Base-by-base conservation (phyloP, 345 rosid species). In the Citrus glauca region DNA sequence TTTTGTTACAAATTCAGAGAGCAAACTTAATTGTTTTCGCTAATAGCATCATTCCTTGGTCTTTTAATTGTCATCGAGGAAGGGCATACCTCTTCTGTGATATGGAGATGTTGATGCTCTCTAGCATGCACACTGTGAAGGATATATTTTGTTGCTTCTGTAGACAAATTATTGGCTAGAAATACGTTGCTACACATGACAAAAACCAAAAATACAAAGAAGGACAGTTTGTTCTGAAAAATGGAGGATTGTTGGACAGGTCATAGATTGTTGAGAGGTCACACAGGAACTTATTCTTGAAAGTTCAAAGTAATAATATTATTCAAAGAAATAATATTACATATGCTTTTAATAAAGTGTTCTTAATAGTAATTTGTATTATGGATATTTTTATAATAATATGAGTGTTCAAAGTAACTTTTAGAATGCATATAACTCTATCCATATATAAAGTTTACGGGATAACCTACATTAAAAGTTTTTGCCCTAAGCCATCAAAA, bases 101-200 rank as follows among this genome's bases (percentile, higher is more conserved):
- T 22, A 88, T 82, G 80, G 88, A 87, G 56, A 83, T 79, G 78
- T 6, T 71, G 72, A 87, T 87, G 90, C 42, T 83, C 35, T 80
- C 87, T 9, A 87, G 88, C 73, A 17, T 79, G 73, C 87, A 87
- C 73, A 84, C 82, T 6, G 87, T 84, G 3, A 86, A 78, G 79
- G 90, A 85, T 30, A 59, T 87, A 71, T 79, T 66, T 78, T 85
- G 87, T 75, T 84, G 88, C 74, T 80, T 79, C 77, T 87, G 87
- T 71, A 84, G 87, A 71, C 88, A 84, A 74, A 81, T 83, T 40
- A 77, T 87, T 64, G 87, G 90, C 16, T 87, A 88, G 87, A 87
- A 84, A 82, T 87, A 87, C 59, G 73, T 87, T 24, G 65, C 77
- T 2, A 83, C 88, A 27, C 85, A 84, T 59, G 90, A 82, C 40